Evolutionary conservation across 148 eudicot genomes (phyloP).

Genomic region (Nyssa sinensis): DNA sequence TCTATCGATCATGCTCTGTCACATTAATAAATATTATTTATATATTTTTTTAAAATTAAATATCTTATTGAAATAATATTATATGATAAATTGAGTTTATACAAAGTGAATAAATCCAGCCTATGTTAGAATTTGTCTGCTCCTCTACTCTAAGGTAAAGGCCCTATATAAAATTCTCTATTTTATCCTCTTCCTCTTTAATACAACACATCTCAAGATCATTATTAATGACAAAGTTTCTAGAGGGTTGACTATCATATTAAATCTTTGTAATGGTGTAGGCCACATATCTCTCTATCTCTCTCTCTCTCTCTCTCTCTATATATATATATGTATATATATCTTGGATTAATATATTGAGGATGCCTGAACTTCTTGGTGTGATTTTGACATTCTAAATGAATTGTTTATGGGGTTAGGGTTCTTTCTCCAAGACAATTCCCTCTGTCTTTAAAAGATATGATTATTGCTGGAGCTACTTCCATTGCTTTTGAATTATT

Average conservation of each 20-base stretch:
- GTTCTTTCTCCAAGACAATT: background rate
- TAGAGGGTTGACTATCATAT: background rate
- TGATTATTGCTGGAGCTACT: no score
- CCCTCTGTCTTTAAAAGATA: background rate
- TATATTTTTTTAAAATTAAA: no score
- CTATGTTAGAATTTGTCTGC: no score
- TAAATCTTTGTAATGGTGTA: background rate
- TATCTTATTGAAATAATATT: no score
- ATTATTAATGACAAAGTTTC: background rate
- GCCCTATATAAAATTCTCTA: background rate
- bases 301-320: slow-evolving; percentile 13
- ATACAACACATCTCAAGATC: background rate
- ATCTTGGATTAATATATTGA: background rate
- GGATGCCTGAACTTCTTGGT: background rate
- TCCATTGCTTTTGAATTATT: no score
- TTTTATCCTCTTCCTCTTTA: background rate
- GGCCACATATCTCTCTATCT: no score
- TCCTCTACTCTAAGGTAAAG: no score
- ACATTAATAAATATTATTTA: no score
- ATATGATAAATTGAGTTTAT: no score
- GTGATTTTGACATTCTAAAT: slow-evolving; percentile 12
- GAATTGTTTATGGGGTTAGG: background rate
- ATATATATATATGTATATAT: no score
- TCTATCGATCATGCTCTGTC: no score
- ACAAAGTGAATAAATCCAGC: no score